Conservation (phyloP, 1,284 basidiomycete genomes). For the Leccinum subrobustum region DNA sequence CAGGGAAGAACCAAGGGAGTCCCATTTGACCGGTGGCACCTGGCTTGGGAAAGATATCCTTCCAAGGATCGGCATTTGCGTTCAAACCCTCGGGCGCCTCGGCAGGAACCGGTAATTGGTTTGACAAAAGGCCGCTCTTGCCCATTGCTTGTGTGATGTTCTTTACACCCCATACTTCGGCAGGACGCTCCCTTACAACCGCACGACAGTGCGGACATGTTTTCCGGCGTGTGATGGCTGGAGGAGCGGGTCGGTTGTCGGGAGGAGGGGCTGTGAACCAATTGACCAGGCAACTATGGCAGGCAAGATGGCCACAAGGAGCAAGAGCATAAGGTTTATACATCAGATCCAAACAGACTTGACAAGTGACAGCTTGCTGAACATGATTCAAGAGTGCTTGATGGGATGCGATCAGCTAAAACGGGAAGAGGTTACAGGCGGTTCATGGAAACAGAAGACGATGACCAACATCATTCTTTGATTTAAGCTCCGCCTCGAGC, state of each 20-base stretch:
- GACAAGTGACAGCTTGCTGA: conserved; percentile 65
- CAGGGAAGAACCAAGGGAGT: conserved; percentile 22
- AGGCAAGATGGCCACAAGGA: conserved; percentile 74
- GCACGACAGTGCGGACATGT: conserved; percentile 76
- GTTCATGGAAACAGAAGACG: neutral
- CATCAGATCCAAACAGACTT: conserved; percentile 72
- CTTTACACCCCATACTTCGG: conserved; percentile 72
- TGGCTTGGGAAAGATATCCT: conserved; percentile 50
- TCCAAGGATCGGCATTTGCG: conserved; percentile 53
- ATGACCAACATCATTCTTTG: conserved; percentile 40
- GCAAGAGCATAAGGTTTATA: conserved; percentile 67
- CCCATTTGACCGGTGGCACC: neutral
- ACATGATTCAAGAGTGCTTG: conserved; percentile 48
- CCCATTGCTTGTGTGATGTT: conserved; percentile 54
- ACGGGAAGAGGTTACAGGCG: conserved; percentile 1
- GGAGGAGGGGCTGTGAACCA: conserved; percentile 62
- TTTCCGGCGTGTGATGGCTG: conserved; percentile 47
- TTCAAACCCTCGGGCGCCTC: conserved; percentile 18
- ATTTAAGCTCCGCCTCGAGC: conserved; percentile 43
- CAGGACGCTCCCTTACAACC: conserved; percentile 55
- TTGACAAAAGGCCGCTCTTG: conserved; percentile 51
- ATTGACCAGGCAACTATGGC: conserved; percentile 64
- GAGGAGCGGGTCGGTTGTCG: conserved; percentile 22
- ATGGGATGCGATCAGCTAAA: conserved; percentile 48
- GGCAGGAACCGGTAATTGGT: conserved; percentile 14